phyloP scores from a whole-genome alignment of 192 early-diverging fungal species.

The Coemansia sp. region DNA sequence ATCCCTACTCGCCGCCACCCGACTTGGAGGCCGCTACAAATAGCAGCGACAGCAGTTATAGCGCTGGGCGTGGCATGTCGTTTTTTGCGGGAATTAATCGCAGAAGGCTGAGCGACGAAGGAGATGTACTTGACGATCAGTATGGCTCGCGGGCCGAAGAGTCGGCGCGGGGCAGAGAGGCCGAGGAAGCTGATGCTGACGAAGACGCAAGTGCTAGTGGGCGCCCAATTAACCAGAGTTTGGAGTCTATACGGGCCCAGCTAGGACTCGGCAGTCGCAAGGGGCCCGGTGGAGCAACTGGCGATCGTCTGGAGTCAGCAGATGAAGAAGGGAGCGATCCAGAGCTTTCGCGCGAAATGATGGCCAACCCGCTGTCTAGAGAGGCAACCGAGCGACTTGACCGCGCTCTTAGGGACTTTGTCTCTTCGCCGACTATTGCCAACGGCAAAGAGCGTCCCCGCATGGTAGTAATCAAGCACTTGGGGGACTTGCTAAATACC shows the following conservation, averaged over 20 bases:
- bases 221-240: slow-evolving; percentile 5
- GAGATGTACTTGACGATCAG: slow-evolving; percentile 22
- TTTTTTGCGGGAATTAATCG: slow-evolving; percentile 46
- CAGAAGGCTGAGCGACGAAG: slow-evolving; percentile 19
- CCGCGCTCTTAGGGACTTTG: slow-evolving; percentile 25
- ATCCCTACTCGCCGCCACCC: slow-evolving; percentile 47
- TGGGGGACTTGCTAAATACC: slow-evolving; percentile 52
- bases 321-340: slow-evolving; percentile 34
- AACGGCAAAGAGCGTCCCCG: slow-evolving; percentile 19
- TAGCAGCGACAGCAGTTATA: neutral
- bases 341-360: slow-evolving; percentile 48
- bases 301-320: slow-evolving; percentile 14
- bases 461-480: slow-evolving; percentile 42
- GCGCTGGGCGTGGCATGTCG: slow-evolving; percentile 29
- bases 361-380: slow-evolving; percentile 42
- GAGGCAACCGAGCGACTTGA: slow-evolving; percentile 39
- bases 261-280: slow-evolving; percentile 15
- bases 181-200: slow-evolving; percentile 5
- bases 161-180: neutral
- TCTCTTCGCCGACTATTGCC: slow-evolving; percentile 7
- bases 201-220: slow-evolving; percentile 5
- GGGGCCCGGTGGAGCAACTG: neutral
- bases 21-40: slow-evolving; percentile 23
- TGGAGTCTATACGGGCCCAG: slow-evolving; percentile 15
- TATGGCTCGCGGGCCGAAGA: neutral